Base-by-base conservation (phyloP, 495 filamentous ascomycete genomes). In the Durotheca rogersii region DNA sequence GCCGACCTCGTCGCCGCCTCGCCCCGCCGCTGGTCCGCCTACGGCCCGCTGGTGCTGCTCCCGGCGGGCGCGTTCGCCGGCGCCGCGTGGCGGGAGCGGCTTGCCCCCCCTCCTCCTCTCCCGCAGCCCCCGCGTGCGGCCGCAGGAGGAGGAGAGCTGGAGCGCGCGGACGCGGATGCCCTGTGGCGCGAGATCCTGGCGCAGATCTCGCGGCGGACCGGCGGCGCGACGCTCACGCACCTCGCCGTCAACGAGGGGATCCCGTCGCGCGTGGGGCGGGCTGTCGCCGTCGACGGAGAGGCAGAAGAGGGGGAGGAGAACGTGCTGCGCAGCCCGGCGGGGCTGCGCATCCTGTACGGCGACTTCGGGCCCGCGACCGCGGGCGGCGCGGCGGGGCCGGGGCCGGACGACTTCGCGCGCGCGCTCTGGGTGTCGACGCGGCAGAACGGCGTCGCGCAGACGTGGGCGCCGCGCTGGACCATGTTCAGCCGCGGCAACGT, bases 401-500 rank as follows among this genome's bases (percentile, higher is more conserved):
- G 49, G 7, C 17, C 51, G 6, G 29, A 56, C 0, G 84, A 90
- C 56, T 82, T 89, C 37, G 49, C 68, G 9, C 33, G 59, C 10
- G 85, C 88, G 0, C 84, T 94, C 55, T 96, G 90, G 89, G 82
- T 81, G 3, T 79, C 79, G 0, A 77, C 82, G 4, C 79, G 72
- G 17, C 91, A 96, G 62, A 87, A 92, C 61, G 83, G 83, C 6
- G 85, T 96, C 40, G 61, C 67, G n/a, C 91, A 96, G 67, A 84
- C 75, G 20, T 96, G 90, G 90, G 83, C 89, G 3, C 91, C 91
- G 10, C 67, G 81, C 0, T 87, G 88, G 69, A 95, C 89, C 10
- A 96, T 96, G 91, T 96, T 96, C 64, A 86, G 81, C 5, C 77
- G 88, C 1, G 91, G 91, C 6, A 96, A 96, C 60, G 69, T 95